Base-by-base conservation (phyloP, 164 flowering plant genomes). In the Berberis vulgaris region DNA sequence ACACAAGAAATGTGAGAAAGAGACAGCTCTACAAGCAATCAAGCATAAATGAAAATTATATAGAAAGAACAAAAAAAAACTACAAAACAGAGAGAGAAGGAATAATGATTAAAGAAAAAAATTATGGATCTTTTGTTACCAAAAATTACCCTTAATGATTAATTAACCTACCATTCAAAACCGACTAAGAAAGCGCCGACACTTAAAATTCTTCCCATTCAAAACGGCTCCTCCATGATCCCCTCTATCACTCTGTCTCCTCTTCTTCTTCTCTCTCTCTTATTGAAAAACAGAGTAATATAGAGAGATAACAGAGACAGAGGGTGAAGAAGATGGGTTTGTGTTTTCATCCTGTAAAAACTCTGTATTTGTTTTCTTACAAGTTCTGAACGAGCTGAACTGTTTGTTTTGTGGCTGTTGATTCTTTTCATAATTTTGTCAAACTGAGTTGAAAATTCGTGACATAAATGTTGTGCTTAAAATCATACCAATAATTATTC, bases 111-210 rank as follows among this genome's bases (percentile, higher is more conserved):
- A 45, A 26, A 26, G 26, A 26, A 26, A 10, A 55, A 26, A 26
- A 26, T 26, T 26, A 26, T 45, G n/a, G 26, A 10, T 8, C 13
- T 42, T 47, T 54, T 47, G 49, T 65, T 57, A 65, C 55, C 54
- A 47, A n/a, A 45, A 67, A 67, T 54, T 60, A 45, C 52, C 12
- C 45, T 61, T 11, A 3, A 40, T 41, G 39, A 38, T 41, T 43
- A 10, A 59, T 8, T 42, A 53, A 60, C 39, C 38, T 59, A 52
- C 49, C 12, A 50, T 66, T 26, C 52, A 43, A 60, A 55, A 56
- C 44, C 46, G 62, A 43, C 5, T n/a, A 43, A 12, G 52, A n/a
- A 9, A 47, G 55, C 54, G 68, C 61, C 68, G 68, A 65, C 65
- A 54, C 49, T 45, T n/a, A 52, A 60, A 26, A 7, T 41, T 58